Percentiles rank a stretch among this genome's conserved stretches.
Evolutionary conservation across 2,329 filamentous ascomycete genomes (phyloP).

Genomic region (Pseudopithomyces chartarum): DNA sequence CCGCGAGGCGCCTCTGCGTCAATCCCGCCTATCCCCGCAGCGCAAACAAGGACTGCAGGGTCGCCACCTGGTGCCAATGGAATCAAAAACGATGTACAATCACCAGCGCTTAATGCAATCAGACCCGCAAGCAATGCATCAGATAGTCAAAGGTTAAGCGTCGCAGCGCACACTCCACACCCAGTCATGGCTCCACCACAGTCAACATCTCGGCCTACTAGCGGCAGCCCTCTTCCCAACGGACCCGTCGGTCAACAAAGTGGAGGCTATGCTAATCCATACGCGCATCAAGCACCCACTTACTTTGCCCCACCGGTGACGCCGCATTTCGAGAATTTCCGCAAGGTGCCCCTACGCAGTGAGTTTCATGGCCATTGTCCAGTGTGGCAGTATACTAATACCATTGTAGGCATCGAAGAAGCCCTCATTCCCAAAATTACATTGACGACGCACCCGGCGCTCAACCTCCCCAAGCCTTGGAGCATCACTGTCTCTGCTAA

Average conservation of each 20-base stretch:
- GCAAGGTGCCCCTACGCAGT: constrained; percentile 53
- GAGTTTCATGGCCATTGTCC: constrained; percentile 23
- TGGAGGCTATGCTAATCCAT: constrained; percentile 32
- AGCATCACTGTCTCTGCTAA: constrained; percentile 69
- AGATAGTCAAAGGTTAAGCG: constrained; percentile 37
- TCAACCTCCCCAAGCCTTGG: constrained; percentile 66
- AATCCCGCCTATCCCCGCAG: constrained; percentile 23
- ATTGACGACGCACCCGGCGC: constrained; percentile 69
- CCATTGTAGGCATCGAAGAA: constrained; percentile 48
- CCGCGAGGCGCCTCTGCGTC: constrained; percentile 27
- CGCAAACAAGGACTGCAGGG: constrained; percentile 37
- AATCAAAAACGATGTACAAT: constrained; percentile 49
- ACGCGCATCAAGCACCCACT: constrained; percentile 31
- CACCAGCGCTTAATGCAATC: constrained; percentile 49
- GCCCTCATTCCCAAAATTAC: constrained; percentile 71
- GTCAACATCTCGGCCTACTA: constrained; percentile 39
- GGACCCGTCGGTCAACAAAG: constrained; percentile 30
- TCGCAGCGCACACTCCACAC: constrained; percentile 37
- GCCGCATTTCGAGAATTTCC: constrained; percentile 37
- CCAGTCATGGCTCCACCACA: constrained; percentile 48
- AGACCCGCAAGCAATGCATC: constrained; percentile 43
- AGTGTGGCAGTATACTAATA: constrained; percentile 19
- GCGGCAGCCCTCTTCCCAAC: constrained; percentile 51
- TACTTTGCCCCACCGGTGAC: constrained; percentile 37
- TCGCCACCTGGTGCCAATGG: constrained; percentile 40